Evolutionary conservation across 805 yeast species (phyloP).

Genomic region (Nakazawaea anatomiae): DNA sequence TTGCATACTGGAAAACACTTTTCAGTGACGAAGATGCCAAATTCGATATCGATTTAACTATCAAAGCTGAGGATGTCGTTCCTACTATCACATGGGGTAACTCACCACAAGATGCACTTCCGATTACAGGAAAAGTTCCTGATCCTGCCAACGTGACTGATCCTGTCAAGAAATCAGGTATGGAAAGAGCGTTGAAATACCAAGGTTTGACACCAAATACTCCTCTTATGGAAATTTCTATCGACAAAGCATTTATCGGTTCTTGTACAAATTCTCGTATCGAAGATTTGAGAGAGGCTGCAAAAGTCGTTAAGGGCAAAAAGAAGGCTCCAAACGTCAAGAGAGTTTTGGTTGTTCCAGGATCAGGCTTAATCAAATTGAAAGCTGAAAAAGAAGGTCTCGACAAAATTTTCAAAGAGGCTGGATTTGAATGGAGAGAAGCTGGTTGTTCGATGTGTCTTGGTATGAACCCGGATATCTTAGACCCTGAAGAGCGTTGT

Average conservation of each 20-base stretch:
- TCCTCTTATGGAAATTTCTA: slow-evolving; percentile 63
- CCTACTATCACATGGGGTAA: slow-evolving; percentile 99
- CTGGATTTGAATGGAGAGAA: slow-evolving; percentile 98
- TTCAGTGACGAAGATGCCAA: slow-evolving; percentile 85
- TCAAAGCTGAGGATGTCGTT: slow-evolving; percentile 77
- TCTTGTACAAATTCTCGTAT: slow-evolving; percentile 97
- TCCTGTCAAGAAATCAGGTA: slow-evolving; percentile 72
- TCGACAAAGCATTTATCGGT: slow-evolving; percentile 96
- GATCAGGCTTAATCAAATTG: slow-evolving; percentile 89
- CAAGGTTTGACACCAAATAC: slow-evolving; percentile 88
- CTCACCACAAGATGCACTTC: slow-evolving; percentile 97
- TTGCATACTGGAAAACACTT: slow-evolving; percentile 84
- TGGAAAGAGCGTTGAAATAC: slow-evolving; percentile 87
- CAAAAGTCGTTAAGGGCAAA: slow-evolving; percentile 85
- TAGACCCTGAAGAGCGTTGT: slow-evolving; percentile 93
- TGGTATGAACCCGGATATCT: slow-evolving; percentile 98
- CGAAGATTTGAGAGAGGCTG: slow-evolving; percentile 95
- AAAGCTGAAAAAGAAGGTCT: slow-evolving; percentile 96
- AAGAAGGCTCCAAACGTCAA: slow-evolving; percentile 77
- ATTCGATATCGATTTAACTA: slow-evolving; percentile 78
- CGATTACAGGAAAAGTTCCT: slow-evolving; percentile 86
- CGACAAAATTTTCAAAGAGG: slow-evolving; percentile 82
- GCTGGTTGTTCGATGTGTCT: slow-evolving; percentile 99
- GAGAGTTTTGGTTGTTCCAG: slow-evolving; percentile 91
- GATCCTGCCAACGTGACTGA: slow-evolving; percentile 74